A percentile compares a stretch with the other conserved stretches of the same genome.
Conservation (phyloP, 805 yeast species). For the Yamadazyma laniorum region DNA sequence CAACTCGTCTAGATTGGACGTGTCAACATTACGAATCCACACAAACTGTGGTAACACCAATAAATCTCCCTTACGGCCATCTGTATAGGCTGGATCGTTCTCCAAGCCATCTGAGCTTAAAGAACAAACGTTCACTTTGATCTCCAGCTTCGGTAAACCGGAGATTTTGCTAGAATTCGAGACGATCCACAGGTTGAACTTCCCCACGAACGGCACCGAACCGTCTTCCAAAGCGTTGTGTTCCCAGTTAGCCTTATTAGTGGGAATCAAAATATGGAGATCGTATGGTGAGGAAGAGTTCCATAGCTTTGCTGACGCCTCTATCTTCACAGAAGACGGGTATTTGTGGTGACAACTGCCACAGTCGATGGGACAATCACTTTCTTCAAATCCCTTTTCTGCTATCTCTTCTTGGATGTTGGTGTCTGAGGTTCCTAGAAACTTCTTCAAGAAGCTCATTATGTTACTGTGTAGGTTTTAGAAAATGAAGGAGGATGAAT, state of each 20-base stretch:
- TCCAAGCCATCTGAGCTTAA: slow-evolving; percentile 42
- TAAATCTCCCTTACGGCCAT: slow-evolving; percentile 48
- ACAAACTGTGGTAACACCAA: slow-evolving; percentile 72
- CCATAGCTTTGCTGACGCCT: slow-evolving; percentile 48
- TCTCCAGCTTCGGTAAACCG: slow-evolving; percentile 15
- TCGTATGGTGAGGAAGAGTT: slow-evolving; percentile 69
- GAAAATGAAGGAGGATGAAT: too few relatives aligned
- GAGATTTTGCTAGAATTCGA: not conserved
- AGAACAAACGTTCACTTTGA: slow-evolving; percentile 57
- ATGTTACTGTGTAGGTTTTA: too few relatives aligned
- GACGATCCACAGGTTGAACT: slow-evolving; percentile 37
- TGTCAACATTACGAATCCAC: slow-evolving; percentile 55
- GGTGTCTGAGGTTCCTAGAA: not conserved
- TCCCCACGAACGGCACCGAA: slow-evolving; percentile 44
- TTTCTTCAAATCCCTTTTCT: slow-evolving; percentile 27
- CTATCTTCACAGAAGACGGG: slow-evolving; percentile 50
- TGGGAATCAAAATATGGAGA: slow-evolving; percentile 74
- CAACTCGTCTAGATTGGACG: slow-evolving; percentile 35
- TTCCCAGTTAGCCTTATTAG: slow-evolving; percentile 83
- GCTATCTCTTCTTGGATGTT: not conserved
- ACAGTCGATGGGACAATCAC: slow-evolving; percentile 56
- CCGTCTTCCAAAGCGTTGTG: slow-evolving; percentile 58
- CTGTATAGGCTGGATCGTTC: slow-evolving; percentile 7
- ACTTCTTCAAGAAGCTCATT: slow-evolving; percentile 1
- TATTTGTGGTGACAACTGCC: slow-evolving; percentile 50